Conservation (phyloP, 2,329 filamentous ascomycete species). For the Exophiala phaeomuriformis region DNA sequence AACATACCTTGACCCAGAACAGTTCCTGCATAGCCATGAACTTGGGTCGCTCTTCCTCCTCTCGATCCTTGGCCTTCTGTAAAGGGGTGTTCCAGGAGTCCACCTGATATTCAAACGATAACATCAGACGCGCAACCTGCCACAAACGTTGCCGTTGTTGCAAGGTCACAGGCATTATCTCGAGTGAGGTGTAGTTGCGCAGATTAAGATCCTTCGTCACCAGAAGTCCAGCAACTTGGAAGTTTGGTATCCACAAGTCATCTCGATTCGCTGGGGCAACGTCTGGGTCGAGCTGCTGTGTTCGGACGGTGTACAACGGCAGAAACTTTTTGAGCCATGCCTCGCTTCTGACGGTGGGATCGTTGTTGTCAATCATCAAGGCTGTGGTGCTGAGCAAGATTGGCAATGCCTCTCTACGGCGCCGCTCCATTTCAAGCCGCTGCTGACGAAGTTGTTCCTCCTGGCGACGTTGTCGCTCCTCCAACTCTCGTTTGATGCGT, state of each 20-base stretch:
- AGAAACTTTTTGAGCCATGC: constrained; percentile 42
- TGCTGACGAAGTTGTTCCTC: constrained; percentile 36
- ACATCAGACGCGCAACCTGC: constrained; percentile 41
- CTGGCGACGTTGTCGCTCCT: constrained; percentile 38
- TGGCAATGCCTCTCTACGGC: constrained; percentile 42
- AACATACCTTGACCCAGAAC: constrained; percentile 45
- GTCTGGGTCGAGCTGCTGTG: constrained; percentile 37
- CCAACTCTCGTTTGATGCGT: constrained; percentile 30
- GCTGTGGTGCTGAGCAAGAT: constrained; percentile 40
- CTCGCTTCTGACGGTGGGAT: constrained; percentile 37
- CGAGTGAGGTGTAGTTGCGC: constrained; percentile 38
- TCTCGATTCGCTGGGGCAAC: constrained; percentile 34
- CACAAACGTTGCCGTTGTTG: constrained; percentile 42
- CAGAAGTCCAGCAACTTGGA: constrained; percentile 43
- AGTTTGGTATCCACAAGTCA: constrained; percentile 45
- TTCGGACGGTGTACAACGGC: constrained; percentile 41
- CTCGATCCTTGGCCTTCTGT: constrained; percentile 36
- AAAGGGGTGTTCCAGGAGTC: constrained; percentile 34
- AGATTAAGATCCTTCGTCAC: constrained; percentile 45
- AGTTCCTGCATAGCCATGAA: constrained; percentile 45
- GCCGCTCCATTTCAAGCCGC: constrained; percentile 41
- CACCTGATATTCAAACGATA: constrained; percentile 38
- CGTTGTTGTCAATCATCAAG: constrained; percentile 39
- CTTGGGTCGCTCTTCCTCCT: constrained; percentile 40
- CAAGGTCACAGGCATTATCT: constrained; percentile 38